phyloP scores from a whole-genome alignment of 768 basidiomycete species.

The Roridomyces roridus region DNA sequence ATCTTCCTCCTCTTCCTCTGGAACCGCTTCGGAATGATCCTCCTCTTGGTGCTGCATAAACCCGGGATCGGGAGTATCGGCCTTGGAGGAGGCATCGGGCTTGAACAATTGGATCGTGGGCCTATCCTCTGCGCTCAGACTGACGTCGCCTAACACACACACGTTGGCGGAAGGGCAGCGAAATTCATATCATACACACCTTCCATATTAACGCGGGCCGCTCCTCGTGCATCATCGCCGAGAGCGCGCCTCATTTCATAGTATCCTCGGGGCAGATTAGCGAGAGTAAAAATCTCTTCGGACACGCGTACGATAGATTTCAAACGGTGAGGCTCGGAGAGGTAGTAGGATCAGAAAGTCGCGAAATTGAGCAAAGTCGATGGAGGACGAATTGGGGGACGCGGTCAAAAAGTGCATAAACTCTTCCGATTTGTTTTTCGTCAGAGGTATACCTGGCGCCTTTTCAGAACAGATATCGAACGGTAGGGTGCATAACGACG shows the following conservation, averaged over 20 bases:
- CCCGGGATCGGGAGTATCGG: conserved; percentile 39
- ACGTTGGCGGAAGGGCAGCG: conserved; percentile 9
- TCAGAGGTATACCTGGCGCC: conserved; percentile 42
- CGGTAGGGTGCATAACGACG: not conserved
- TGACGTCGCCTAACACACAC: conserved; percentile 69
- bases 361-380: conserved; percentile 87
- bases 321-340: conserved; percentile 76
- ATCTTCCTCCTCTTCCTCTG: conserved; percentile 64
- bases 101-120: conserved; percentile 42
- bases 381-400: conserved; percentile 67
- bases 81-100: conserved; percentile 9
- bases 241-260: conserved; percentile 74
- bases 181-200: conserved; percentile 53
- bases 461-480: no score
- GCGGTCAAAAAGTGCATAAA: conserved; percentile 82
- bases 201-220: conserved; percentile 88
- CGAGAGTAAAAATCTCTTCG: no score
- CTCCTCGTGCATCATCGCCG: conserved; percentile 78
- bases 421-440: conserved; percentile 73
- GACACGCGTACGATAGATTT: conserved; percentile 67
- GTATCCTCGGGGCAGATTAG: conserved; percentile 39
- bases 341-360: conserved; percentile 90
- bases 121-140: conserved; percentile 77
- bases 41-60: conserved; percentile 50
- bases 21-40: conserved; percentile 32